Conservation (phyloP, 1,284 basidiomycete species). For the Ustilago curta region DNA sequence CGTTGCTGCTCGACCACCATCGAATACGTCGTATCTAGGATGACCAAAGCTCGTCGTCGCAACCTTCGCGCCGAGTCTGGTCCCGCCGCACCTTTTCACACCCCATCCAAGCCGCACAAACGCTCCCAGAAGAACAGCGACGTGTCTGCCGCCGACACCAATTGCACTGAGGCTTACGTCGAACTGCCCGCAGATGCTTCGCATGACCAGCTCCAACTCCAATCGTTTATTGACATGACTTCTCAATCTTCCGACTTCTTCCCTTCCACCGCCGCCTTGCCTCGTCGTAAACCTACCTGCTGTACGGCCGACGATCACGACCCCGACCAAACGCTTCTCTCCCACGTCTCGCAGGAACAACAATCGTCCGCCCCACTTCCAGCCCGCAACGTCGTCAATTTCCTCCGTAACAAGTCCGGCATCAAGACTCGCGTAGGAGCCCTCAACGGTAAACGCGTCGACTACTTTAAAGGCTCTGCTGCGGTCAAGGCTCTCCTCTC, state of each 20-base stretch:
- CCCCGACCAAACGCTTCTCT: background rate
- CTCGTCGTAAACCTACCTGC: constrained; percentile 36
- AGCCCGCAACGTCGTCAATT: constrained; percentile 61
- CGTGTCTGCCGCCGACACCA: background rate
- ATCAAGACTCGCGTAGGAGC: constrained; percentile 91
- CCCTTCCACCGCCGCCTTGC: constrained; percentile 6
- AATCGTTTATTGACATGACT: constrained; percentile 37
- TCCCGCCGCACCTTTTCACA: background rate
- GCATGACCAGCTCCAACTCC: constrained; percentile 20
- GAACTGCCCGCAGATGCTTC: constrained; percentile 10
- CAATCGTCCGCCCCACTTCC: constrained; percentile 61
- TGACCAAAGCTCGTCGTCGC: constrained; percentile 40
- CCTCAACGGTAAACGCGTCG: constrained; percentile 91
- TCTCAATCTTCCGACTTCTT: constrained; percentile 24
- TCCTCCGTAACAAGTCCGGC: constrained; percentile 73
- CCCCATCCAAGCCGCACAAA: background rate
- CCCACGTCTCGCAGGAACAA: constrained; percentile 53
- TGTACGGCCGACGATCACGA: constrained; percentile 64
- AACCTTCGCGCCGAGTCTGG: constrained; percentile 26
- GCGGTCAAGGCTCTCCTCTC: constrained; percentile 89
- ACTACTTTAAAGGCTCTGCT: constrained; percentile 87
- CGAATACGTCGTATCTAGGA: background rate
- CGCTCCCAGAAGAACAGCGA: background rate
- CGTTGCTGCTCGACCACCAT: constrained; percentile 2
- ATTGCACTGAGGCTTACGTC: background rate